Evolutionary conservation across 352 stramenopile species (phyloP).

Genomic region (Sclerospora graminicola): DNA sequence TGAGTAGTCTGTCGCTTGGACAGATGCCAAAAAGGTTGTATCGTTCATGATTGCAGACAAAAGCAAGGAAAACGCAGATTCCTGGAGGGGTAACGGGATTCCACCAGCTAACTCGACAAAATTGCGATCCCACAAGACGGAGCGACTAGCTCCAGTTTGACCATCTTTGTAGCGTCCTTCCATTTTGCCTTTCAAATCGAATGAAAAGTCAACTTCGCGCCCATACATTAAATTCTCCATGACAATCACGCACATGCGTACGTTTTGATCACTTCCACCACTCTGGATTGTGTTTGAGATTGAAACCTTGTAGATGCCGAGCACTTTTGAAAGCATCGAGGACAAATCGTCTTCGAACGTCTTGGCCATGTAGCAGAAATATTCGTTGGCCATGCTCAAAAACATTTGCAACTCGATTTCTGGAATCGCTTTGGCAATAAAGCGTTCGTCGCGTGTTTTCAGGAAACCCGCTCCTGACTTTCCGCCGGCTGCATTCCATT

Average conservation of each 20-base stretch:
- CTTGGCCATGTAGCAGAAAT: constrained; percentile 85
- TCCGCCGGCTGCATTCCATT: constrained; percentile 78
- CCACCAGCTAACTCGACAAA: constrained; percentile 78
- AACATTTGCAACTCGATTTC: constrained; percentile 86
- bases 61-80: constrained; percentile 72
- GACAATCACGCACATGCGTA: constrained; percentile 79
- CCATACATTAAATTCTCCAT: constrained; percentile 87
- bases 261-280: constrained; percentile 47
- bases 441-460: constrained; percentile 80
- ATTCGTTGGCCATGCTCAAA: constrained; percentile 83
- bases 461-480: constrained; percentile 81
- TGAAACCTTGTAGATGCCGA: constrained; percentile 81
- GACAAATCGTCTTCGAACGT: constrained; percentile 80
- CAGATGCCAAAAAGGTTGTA: constrained; percentile 72
- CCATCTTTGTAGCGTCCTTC: constrained; percentile 65
- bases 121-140: constrained; percentile 80
- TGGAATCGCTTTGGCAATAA: constrained; percentile 81
- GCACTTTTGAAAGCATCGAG: constrained; percentile 83
- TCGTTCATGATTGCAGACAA: constrained; percentile 81
- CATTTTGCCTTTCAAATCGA: constrained; percentile 85
- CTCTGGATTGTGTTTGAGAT: constrained; percentile 41
- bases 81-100: constrained; percentile 73
- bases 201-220: constrained; percentile 77
- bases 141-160: constrained; percentile 19
- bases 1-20: constrained; percentile 83